phyloP scores from a whole-genome alignment of 176 grass and related monocot genomes.

The Melocanna baccifera region DNA sequence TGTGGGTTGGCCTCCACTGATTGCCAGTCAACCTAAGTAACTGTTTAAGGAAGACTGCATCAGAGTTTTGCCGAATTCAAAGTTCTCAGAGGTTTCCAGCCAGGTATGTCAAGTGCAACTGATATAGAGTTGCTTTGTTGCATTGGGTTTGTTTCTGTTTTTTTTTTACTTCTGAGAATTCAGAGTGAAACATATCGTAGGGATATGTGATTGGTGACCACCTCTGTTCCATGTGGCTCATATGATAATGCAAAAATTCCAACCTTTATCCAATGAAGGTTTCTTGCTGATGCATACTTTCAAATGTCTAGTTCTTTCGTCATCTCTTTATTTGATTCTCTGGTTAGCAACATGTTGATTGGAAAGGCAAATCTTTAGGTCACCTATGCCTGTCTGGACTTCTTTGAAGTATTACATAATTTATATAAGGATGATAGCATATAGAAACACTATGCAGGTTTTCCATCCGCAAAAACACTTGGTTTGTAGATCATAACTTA shows the following conservation, averaged over 20 bases:
- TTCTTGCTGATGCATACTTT: background rate
- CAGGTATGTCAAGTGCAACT: slow-evolving; percentile 7
- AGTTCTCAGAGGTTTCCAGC: background rate
- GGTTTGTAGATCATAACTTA: background rate
- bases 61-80: background rate
- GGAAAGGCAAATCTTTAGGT: background rate
- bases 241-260: background rate
- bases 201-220: background rate
- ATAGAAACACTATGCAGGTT: background rate
- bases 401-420: background rate
- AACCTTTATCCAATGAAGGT: background rate
- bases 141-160: background rate
- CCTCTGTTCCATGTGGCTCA: background rate
- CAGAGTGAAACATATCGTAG: background rate
- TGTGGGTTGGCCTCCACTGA: slow-evolving; percentile 7
- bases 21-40: background rate
- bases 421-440: background rate
- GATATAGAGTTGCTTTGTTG: background rate
- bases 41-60: slow-evolving; percentile 7
- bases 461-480: background rate
- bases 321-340: background rate
- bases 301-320: background rate
- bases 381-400: background rate
- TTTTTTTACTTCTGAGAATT: background rate
- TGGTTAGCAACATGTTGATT: background rate